A percentile compares a stretch with the other conserved stretches of the same genome.
These are phyloP conservation scores for Phytophthora pseudosyringae DNA, from an alignment of 352 stramenopile species.

Conservation along the genomic window DNA sequence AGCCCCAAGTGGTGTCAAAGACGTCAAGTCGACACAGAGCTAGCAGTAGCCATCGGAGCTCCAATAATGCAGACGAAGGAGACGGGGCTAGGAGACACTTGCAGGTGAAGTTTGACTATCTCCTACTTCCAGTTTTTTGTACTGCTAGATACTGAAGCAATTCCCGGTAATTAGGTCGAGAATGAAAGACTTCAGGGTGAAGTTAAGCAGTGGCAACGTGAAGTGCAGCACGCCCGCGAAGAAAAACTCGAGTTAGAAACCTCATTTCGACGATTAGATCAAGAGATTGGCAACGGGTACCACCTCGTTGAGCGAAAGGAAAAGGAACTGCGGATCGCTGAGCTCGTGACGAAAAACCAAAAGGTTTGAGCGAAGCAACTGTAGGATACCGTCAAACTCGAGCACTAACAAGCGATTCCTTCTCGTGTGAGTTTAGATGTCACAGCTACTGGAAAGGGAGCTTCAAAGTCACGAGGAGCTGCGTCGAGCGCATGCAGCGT, in stretches of 20 bases:
- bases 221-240: constrained; percentile 45
- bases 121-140: background rate
- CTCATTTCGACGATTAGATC: constrained; percentile 59
- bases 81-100: constrained; percentile 14
- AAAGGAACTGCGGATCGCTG: constrained; percentile 66
- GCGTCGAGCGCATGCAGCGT: constrained; percentile 36
- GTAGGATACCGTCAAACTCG: background rate
- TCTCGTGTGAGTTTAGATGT: constrained; percentile 40
- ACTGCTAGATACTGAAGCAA: background rate
- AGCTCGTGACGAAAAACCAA: constrained; percentile 66
- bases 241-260: constrained; percentile 53
- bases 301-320: constrained; percentile 65
- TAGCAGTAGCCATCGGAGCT: constrained; percentile 15
- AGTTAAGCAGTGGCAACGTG: constrained; percentile 37
- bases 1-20: constrained; percentile 18
- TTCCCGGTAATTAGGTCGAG: constrained; percentile 15
- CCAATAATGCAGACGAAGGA: constrained; percentile 43
- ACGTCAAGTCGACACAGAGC: constrained; percentile 3
- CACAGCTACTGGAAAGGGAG: constrained; percentile 61
- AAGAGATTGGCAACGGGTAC: constrained; percentile 61
- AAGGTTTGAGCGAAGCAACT: constrained; percentile 33
- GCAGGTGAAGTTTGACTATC: constrained; percentile 22
- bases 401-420: background rate
- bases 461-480: constrained; percentile 45
- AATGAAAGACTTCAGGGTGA: constrained; percentile 37